phyloP scores from a whole-genome alignment of 73 alveolate species.

The Paramecium tetraurelia region DNA sequence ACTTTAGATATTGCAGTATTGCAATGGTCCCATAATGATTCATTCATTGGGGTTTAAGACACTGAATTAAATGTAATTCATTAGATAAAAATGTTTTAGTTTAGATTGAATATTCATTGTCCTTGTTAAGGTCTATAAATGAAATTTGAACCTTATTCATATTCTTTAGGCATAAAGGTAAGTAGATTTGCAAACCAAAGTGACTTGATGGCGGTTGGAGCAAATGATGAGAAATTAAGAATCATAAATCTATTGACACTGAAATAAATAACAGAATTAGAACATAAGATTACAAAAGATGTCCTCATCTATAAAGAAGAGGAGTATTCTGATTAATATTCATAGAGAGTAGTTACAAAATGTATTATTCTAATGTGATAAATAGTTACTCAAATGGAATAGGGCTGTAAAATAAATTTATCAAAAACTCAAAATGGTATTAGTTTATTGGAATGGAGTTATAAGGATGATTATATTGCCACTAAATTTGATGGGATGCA shows the following conservation, averaged over 20 bases:
- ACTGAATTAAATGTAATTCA: not conserved
- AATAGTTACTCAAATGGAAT: not conserved
- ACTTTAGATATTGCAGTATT: slow-evolving; percentile 82
- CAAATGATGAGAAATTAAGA: slow-evolving; percentile 30
- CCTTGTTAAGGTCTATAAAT: not conserved
- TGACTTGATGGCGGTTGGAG: slow-evolving; percentile 1
- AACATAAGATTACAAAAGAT: not conserved
- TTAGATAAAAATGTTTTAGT: not conserved
- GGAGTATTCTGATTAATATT: slow-evolving; percentile 29
- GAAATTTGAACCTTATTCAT: not conserved
- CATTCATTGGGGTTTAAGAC: slow-evolving; percentile 83
- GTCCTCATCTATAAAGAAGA: not conserved
- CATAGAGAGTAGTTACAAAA: not conserved
- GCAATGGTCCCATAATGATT: slow-evolving; percentile 86
- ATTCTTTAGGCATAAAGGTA: not conserved
- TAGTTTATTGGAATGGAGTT: slow-evolving; percentile 79
- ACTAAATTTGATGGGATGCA: slow-evolving; percentile 83
- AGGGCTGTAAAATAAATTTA: slow-evolving; percentile 65
- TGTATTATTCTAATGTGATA: not conserved
- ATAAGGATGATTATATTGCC: slow-evolving; percentile 80
- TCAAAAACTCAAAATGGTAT: slow-evolving; percentile 76
- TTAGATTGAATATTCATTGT: not conserved
- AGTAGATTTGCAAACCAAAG: slow-evolving; percentile 1
- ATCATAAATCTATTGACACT: not conserved
- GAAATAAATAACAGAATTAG: not conserved